Evolutionary conservation across 2,329 filamentous ascomycete species (phyloP).

Genomic region (Trichoderma polysporum): DNA sequence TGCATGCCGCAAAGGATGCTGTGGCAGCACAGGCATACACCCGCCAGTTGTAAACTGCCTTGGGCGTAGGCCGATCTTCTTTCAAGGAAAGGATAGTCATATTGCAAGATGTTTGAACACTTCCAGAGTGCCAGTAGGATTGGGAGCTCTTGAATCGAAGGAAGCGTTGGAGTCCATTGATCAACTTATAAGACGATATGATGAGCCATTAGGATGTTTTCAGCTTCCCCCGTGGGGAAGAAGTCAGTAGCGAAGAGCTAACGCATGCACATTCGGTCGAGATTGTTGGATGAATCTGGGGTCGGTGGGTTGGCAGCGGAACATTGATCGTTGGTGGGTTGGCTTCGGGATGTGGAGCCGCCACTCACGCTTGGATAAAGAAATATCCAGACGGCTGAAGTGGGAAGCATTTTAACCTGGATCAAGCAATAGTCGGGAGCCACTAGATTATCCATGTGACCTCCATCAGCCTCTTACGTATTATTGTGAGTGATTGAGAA

Average conservation of each 20-base stretch:
- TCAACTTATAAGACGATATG: constrained; percentile 4
- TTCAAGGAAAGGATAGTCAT: constrained; percentile 11
- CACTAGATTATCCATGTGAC: not conserved
- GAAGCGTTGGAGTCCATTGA: not conserved
- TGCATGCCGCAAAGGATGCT: constrained; percentile 15
- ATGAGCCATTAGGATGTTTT: not conserved
- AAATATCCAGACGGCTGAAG: not conserved
- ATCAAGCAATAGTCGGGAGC: not conserved
- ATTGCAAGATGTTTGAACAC: not conserved
- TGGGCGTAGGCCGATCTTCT: constrained; percentile 17
- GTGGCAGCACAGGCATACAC: constrained; percentile 15
- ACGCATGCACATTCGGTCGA: not conserved
- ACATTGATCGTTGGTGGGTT: constrained; percentile 1
- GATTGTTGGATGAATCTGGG: constrained; percentile 10
- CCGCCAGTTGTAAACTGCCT: constrained; percentile 14
- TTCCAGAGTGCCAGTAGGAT: not conserved
- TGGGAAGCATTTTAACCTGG: constrained; percentile 4
- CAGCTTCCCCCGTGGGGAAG: constrained; percentile 16
- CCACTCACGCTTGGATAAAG: constrained; percentile 11
- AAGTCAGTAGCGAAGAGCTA: not conserved
- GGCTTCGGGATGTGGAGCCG: constrained; percentile 3
- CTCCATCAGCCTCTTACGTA: constrained; percentile 11
- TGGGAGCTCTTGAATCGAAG: not conserved
- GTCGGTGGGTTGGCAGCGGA: not conserved
- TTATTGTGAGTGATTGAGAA: not conserved